These are phyloP conservation scores for Candida saitoana DNA, from an alignment of 805 yeast genomes.

Conservation along the genomic window DNA sequence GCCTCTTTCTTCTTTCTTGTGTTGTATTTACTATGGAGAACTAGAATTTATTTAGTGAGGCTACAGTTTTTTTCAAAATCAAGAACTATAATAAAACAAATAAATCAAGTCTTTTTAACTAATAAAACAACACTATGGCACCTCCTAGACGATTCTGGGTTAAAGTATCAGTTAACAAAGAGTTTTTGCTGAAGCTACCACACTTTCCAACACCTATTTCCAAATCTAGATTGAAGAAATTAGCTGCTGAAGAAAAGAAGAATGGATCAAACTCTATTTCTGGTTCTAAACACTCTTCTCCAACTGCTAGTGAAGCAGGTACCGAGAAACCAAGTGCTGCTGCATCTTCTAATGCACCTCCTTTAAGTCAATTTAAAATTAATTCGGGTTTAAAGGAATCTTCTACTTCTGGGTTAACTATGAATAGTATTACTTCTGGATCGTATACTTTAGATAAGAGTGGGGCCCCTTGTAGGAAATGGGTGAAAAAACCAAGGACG, in stretches of 20 bases:
- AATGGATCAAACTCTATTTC: conserved; percentile 9
- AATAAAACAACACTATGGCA: no score
- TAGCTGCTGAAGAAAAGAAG: conserved; percentile 27
- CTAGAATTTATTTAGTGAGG: no score
- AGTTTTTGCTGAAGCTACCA: conserved; percentile 32
- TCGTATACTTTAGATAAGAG: conserved; percentile 30
- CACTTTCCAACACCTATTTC: conserved; percentile 28
- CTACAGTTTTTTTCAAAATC: no score
- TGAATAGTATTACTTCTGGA: conserved; percentile 28
- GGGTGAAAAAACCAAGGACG: conserved; percentile 31
- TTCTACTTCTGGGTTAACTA: conserved; percentile 39
- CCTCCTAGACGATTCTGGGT: conserved; percentile 32
- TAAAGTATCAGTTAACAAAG: conserved; percentile 27
- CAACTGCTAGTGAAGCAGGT: conserved; percentile 6
- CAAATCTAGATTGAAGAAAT: conserved; percentile 28
- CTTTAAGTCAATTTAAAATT: conserved; percentile 22
- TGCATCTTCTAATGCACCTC: conserved; percentile 3
- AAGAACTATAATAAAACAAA: no score
- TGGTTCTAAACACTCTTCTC: conserved; percentile 6
- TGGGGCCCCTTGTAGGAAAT: conserved; percentile 30
- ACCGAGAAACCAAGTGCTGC: conserved; percentile 5
- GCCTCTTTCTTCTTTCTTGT: no score
- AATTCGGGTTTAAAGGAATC: conserved; percentile 38
- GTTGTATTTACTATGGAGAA: no score
- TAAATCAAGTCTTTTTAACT: no score